A percentile compares a stretch with the other conserved stretches of the same genome.
phyloP scores from a whole-genome alignment of 352 stramenopile genomes.

The Pythium brassicae region DNA sequence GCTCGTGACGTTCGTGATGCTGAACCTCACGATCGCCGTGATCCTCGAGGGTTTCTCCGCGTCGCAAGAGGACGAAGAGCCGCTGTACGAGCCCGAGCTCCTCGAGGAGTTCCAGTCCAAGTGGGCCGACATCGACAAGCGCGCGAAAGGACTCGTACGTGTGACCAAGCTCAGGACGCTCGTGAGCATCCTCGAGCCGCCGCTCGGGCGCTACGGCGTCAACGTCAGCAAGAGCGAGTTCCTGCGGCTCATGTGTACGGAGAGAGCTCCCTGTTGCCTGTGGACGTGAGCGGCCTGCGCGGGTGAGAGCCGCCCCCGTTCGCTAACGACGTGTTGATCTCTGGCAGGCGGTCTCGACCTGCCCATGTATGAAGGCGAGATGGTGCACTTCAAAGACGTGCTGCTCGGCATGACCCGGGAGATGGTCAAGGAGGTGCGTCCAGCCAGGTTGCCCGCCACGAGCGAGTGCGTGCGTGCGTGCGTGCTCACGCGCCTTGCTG shows the following conservation, averaged over 20 bases:
- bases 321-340: not conserved
- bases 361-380: constrained; percentile 76
- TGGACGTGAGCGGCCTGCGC: constrained; percentile 3
- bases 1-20: constrained; percentile 91
- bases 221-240: constrained; percentile 39
- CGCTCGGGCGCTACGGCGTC: constrained; percentile 60
- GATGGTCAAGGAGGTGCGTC: constrained; percentile 71
- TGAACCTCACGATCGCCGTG: constrained; percentile 94
- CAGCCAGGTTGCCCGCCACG: too few relatives aligned
- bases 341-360: constrained; percentile 55
- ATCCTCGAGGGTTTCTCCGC: constrained; percentile 91
- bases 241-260: constrained; percentile 58
- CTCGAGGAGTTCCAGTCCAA: constrained; percentile 87
- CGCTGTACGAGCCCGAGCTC: constrained; percentile 82
- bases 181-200: constrained; percentile 67
- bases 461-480: too few relatives aligned
- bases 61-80: constrained; percentile 83
- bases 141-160: constrained; percentile 80
- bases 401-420: constrained; percentile 74
- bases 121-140: constrained; percentile 87
- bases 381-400: constrained; percentile 86
- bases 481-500: too few relatives aligned
- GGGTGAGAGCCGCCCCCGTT: too few relatives aligned
- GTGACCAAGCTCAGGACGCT: constrained; percentile 71
- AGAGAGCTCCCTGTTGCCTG: not conserved